Base-by-base conservation (phyloP, 2,329 filamentous ascomycete genomes). In the Epichloe scottii region DNA sequence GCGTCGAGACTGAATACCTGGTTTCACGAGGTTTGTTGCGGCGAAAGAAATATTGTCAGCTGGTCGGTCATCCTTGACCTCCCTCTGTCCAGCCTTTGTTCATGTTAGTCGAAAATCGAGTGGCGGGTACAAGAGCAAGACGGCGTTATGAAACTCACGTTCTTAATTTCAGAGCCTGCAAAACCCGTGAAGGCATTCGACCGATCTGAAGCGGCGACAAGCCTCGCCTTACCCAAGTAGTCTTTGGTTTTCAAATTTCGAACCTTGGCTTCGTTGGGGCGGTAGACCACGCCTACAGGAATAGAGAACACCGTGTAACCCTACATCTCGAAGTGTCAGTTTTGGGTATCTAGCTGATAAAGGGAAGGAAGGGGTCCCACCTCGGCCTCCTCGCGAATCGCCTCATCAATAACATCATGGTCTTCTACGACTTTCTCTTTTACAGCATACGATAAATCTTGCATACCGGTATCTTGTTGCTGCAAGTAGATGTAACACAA, bases 241-340 rank as follows among this genome's bases (percentile, higher is more conserved):
- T 98, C 90, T 66, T 97, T 97, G 21, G 89, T 88, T 74, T 96
- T 95, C 61, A 98, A 74, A 63, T 98, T 98, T 70, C 94, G 94
- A 58, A 98, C 93, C 69, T 98, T 98, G 56, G 93, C 90, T 62
- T 95, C 90, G 64, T 96, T 97, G 21, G 93, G 93, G 53, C 93
- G 78, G 69, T 97, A 98, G 15, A 98, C 80, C 34, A 96, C 87
- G 23, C 93, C 93, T 12, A 97, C 90, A 0, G 93, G 93, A 49
- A 97, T 97, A 0, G 90, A 97, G 71, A 98, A 98, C 41, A 98
- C 93, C 0, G 93, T 97, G 64, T 98, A 98, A 45, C 91, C 93
- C 87, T 95, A 55, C 3, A 37, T 51, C 72, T 51, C 72, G 61
- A 46, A 47, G 10, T 15, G 50, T 53, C 37, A 51, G 51, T 26